Conservation (phyloP, 108 stramenopile genomes). For the Parmales sp. region DNA sequence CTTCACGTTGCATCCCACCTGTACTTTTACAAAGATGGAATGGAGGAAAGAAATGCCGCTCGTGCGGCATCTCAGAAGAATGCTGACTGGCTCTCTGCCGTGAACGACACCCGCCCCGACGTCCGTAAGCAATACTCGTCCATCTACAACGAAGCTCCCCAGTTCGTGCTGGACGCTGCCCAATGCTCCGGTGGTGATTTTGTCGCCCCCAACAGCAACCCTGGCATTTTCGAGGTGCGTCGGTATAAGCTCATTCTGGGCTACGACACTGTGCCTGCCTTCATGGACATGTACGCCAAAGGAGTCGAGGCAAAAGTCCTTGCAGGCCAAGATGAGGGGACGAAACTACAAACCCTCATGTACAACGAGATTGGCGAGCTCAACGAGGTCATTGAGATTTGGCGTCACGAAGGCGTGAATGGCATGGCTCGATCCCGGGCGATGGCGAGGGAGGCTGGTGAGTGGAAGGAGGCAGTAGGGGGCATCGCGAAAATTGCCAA, state of each 20-base stretch:
- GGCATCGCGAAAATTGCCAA: conserved; percentile 49
- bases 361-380: conserved; percentile 46
- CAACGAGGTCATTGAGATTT: conserved; percentile 61
- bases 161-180: neutral
- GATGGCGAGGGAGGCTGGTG: conserved; percentile 37
- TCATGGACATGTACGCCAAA: conserved; percentile 38
- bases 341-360: conserved; percentile 42
- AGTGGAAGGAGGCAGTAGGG: conserved; percentile 49
- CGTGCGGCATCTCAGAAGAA: conserved; percentile 19
- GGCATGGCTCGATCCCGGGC: conserved; percentile 51
- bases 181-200: neutral
- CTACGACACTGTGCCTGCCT: conserved; percentile 60
- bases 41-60: conserved; percentile 29
- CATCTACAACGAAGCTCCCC: conserved; percentile 4
- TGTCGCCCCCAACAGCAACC: neutral
- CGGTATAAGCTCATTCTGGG: conserved; percentile 54
- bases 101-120: neutral
- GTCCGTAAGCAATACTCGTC: neutral
- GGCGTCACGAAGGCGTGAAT: conserved; percentile 52
- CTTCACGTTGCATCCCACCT: conserved; percentile 44
- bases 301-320: conserved; percentile 54
- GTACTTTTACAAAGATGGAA: conserved; percentile 50
- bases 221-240: conserved; percentile 44
- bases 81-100: conserved; percentile 19
- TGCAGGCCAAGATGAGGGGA: conserved; percentile 43